Percentiles rank a stretch among this genome's conserved stretches.
Evolutionary conservation across 495 filamentous ascomycete species (phyloP).

Genomic region (Penicillium angulare): DNA sequence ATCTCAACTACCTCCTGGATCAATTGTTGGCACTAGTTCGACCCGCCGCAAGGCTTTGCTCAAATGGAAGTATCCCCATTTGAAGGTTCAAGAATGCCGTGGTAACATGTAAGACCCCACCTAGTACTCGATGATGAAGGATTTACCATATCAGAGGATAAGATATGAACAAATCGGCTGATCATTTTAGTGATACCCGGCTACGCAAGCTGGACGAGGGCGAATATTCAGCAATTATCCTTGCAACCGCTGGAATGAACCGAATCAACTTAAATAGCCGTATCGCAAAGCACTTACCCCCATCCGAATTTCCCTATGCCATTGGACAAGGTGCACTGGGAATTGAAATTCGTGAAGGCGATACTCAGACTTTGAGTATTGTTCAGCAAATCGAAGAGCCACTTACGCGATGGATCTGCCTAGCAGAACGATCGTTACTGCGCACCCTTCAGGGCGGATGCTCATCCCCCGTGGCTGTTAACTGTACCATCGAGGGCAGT

Average conservation of each 20-base stretch:
- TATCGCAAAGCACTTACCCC: conserved; percentile 4
- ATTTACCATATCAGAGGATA: not conserved
- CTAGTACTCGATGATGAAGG: too few relatives aligned
- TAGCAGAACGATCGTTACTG: conserved; percentile 8
- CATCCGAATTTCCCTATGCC: conserved; percentile 9
- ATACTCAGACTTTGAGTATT: not conserved
- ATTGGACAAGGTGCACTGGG: conserved; percentile 10
- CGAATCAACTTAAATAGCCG: conserved; percentile 6
- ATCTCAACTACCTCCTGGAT: conserved; percentile 5
- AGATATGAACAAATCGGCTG: not conserved
- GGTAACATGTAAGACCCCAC: conserved; percentile 9
- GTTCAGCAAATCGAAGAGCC: conserved; percentile 8
- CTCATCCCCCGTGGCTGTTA: conserved; percentile 9
- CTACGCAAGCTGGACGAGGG: conserved; percentile 10
- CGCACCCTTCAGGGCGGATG: conserved; percentile 9
- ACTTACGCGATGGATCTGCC: conserved; percentile 7
- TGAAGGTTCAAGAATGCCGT: conserved; percentile 6
- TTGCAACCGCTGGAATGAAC: conserved; percentile 11
- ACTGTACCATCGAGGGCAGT: not conserved
- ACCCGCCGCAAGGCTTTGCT: conserved; percentile 9
- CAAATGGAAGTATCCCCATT: conserved; percentile 7
- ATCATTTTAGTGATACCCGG: conserved; percentile 3
- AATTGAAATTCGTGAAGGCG: conserved; percentile 5
- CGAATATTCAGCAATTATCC: conserved; percentile 5
- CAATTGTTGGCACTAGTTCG: conserved; percentile 8